Percentiles rank a stretch among this genome's conserved stretches.
Evolutionary conservation across 1,284 basidiomycete species (phyloP).

Genomic region (Pholiota adiposa): DNA sequence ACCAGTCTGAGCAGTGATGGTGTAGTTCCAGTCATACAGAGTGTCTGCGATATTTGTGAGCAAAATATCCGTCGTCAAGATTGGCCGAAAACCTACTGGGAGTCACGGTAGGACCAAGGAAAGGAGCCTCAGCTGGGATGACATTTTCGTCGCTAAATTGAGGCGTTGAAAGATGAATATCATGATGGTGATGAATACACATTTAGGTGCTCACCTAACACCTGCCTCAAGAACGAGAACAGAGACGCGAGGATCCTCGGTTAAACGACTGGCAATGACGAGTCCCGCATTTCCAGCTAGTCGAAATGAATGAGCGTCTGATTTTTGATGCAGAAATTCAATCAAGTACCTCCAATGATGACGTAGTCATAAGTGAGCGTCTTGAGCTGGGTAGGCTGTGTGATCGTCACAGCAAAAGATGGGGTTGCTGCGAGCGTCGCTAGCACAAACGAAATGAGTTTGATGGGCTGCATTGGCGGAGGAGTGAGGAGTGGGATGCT

Average conservation of each 20-base stretch:
- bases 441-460: background rate
- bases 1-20: slow-evolving; percentile 1
- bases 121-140: slow-evolving; percentile 2
- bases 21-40: slow-evolving; percentile 8
- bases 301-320: background rate
- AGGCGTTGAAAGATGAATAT: background rate
- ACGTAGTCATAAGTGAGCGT: slow-evolving; percentile 1
- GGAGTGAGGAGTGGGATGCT: background rate
- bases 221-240: slow-evolving; percentile 8
- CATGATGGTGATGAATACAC: background rate
- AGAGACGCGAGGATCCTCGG: background rate
- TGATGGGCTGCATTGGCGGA: background rate
- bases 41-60: background rate
- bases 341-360: slow-evolving; percentile 3
- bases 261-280: background rate
- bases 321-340: background rate
- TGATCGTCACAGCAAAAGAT: background rate
- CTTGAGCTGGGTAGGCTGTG: background rate
- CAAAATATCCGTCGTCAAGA: background rate
- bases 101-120: slow-evolving; percentile 7
- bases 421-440: background rate
- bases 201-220: slow-evolving; percentile 3
- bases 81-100: background rate
- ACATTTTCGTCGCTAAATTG: slow-evolving; percentile 2
- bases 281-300: slow-evolving; percentile 7